A percentile compares a stretch with the other conserved stretches of the same genome.
phyloP scores from a whole-genome alignment of 495 filamentous ascomycete genomes.

The Penicillium taxi region DNA sequence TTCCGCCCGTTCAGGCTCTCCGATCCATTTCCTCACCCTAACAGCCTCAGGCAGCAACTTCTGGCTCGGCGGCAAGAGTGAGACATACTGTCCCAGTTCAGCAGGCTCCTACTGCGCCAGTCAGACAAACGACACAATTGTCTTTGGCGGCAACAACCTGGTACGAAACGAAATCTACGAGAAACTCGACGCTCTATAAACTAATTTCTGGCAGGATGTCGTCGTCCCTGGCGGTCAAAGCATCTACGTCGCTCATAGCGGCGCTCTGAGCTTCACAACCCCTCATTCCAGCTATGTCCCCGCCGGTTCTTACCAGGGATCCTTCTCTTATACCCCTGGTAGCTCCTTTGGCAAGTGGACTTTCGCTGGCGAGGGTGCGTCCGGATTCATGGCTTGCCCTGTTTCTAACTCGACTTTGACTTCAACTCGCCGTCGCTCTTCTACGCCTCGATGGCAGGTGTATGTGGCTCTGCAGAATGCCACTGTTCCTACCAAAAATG shows the following conservation, averaged over 20 bases:
- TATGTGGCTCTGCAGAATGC: constrained; percentile 27
- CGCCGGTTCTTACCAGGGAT: constrained; percentile 34
- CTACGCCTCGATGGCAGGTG: constrained; percentile 23
- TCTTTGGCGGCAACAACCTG: constrained; percentile 18
- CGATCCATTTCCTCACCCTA: constrained; percentile 26
- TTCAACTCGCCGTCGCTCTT: constrained; percentile 7
- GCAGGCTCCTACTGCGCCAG: constrained; percentile 15
- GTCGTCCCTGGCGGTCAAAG: constrained; percentile 55
- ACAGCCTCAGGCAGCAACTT: constrained; percentile 26
- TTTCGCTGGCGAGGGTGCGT: constrained; percentile 19
- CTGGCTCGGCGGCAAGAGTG: constrained; percentile 26
- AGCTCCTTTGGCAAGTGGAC: constrained; percentile 17
- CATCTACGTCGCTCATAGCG: constrained; percentile 48
- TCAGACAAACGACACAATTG: constrained; percentile 27
- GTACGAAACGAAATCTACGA: constrained; percentile 3
- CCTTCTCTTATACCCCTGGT: constrained; percentile 30
- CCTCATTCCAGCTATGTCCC: constrained; percentile 51
- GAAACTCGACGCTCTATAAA: not conserved
- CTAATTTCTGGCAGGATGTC: constrained; percentile 29
- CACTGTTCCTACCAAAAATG: constrained; percentile 25
- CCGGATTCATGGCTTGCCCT: constrained; percentile 33
- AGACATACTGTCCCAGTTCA: constrained; percentile 23
- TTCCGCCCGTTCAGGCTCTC: constrained; percentile 28
- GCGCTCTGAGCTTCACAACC: constrained; percentile 46
- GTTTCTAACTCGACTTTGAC: constrained; percentile 7